These are phyloP conservation scores for Pestalotiopsis sp. DNA, from an alignment of 2,329 filamentous ascomycete species.

Conservation along the genomic window DNA sequence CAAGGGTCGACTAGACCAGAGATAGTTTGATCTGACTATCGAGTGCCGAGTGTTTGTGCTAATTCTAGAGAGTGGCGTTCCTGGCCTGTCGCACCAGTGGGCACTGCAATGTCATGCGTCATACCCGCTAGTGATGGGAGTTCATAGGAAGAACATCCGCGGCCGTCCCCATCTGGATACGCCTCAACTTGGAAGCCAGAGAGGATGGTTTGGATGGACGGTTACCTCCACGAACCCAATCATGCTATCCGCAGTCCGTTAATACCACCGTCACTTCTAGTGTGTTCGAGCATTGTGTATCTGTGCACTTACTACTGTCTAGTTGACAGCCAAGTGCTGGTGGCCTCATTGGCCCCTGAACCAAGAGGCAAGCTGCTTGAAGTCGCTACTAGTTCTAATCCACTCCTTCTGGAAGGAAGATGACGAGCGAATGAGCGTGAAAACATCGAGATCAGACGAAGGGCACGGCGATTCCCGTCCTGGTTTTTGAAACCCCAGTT, in stretches of 20 bases:
- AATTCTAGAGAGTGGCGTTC: not conserved
- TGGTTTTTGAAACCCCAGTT: not conserved
- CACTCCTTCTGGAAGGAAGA: not conserved
- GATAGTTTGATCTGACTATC: not conserved
- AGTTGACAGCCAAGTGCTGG: not conserved
- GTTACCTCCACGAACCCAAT: not conserved
- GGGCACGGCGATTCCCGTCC: not conserved
- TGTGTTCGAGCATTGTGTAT: not conserved
- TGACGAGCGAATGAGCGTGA: not conserved
- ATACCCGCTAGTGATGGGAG: not conserved
- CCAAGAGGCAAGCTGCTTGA: not conserved
- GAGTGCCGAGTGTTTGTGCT: not conserved
- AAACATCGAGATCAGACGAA: not conserved
- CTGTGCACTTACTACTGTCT: not conserved
- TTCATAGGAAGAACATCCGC: not conserved
- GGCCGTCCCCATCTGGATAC: not conserved
- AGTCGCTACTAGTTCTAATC: not conserved
- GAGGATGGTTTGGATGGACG: not conserved
- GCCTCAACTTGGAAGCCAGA: not conserved
- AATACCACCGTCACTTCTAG: not conserved
- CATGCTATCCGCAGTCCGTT: not conserved
- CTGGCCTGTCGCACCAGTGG: not conserved
- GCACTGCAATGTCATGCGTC: not conserved
- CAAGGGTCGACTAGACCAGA: not conserved
- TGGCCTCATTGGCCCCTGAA: not conserved